Evolutionary conservation across 345 rosid genomes (phyloP), one percentile per base, ranked within the genome.

Genomic region (Salix purpurea): DNA sequence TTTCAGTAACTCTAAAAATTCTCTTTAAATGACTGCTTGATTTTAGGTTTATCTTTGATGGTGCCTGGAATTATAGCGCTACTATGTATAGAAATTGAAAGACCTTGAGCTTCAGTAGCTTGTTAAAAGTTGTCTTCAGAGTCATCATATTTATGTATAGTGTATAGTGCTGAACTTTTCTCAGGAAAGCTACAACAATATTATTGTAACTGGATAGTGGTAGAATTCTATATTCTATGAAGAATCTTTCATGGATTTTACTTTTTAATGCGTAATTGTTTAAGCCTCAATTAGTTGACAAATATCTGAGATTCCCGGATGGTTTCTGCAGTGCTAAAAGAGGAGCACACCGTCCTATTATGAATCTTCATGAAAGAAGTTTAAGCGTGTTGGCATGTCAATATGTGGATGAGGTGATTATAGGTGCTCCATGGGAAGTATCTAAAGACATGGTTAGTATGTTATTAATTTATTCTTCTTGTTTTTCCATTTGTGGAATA

Each of bases 361-460:
- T 91, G 94, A 89, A 86, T 87, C 91, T 91, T 74, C 94, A 91
- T 77, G 96, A 91, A 81, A 84, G 96, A 85, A 91, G 96, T 79
- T 84, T 91, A 74, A 90, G 90, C 74, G 94, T 90, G 60, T 77
- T 91, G 84, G 94, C 94, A 50, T 91, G 96, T 70, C 90, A 90
- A 34, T 86, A 91, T 80, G 94, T 90, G 23, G 96, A 91, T 71
- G 96, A 91, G 82, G 94, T 88, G 77, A 91, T 90, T 79, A 91
- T 91, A 58, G 96, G 96, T 67, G 93, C 94, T 70, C 96, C 96
- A 16, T 79, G 84, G 86, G 94, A 90, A 77, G 86, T 91, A 60
- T 87, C 93, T 34, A 88, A 76, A 77, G 94, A 91, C 83, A 86
- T 84, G 94, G 94, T 91, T 65, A 80, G 93, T 84, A 28, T 54